Evolutionary conservation across 352 stramenopile genomes (phyloP), one percentile per base, ranked within the genome.

Genomic region (Phytophthora boehmeriae): DNA sequence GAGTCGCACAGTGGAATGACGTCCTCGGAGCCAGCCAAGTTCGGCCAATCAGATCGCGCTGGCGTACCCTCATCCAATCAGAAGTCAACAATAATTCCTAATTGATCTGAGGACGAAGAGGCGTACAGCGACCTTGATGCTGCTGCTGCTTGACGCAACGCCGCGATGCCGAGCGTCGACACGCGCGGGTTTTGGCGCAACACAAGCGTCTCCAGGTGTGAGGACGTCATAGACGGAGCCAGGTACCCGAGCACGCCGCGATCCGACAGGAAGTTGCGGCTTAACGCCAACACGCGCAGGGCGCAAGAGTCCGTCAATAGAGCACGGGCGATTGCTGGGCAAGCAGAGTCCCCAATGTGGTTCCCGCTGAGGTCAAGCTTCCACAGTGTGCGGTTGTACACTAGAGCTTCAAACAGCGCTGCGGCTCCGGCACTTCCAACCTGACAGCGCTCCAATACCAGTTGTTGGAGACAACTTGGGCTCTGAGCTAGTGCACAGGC

Each of bases 341-440:
- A 89, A 4, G 68, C 64, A 66, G 63, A 70, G 61, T 93, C 81
- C 10, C 68, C 68, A 28, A 93, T 62, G 63, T 86, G 76, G 52
- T 93, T 93, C 38, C 68, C 49, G 51, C 78, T 90, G 19, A 93
- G 54, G 41, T 93, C 83, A 36, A 93, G 68, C 50, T 93, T 93
- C 78, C 83, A 89, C 10, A 93, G 72, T 38, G 57, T 58, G 39
- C 61, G 66, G 39, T 77, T 86, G 68, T 76, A 64, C 3, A 34
- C 57, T 28, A 90, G 52, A 1, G 78, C 75, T 52, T 90, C 79
- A 28, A 73, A 66, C 8, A 93, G 56, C 4, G 78, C 77, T 14
- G 69, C 68, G 8, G 69, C 81, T 14, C 78, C 76, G 11, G 62
- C 60, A 46, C 66, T 91, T 41, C 84, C 80, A 35, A 92, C 62